These are phyloP conservation scores for Geotrichum siamense DNA, from an alignment of 1,139 yeast species.

Conservation along the genomic window DNA sequence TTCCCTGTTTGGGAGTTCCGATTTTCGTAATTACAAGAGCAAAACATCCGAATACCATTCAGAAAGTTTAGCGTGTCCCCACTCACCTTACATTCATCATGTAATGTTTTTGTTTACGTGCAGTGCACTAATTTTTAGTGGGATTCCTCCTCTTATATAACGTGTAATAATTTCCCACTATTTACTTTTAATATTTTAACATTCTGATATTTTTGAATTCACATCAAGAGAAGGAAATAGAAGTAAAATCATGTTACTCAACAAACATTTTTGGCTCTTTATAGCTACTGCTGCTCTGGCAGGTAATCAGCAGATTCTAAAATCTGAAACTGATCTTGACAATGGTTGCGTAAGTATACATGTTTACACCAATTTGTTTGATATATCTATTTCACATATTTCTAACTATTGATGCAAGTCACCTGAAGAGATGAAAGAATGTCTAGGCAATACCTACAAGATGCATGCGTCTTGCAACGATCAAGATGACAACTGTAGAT, in stretches of 20 bases:
- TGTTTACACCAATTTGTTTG: background rate
- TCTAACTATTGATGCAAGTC: background rate
- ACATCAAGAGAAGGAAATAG: background rate
- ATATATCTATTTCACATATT: background rate
- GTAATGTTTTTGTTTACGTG: too few species aligned
- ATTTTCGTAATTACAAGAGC: too few species aligned
- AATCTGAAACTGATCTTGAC: background rate
- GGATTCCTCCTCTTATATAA: too few species aligned
- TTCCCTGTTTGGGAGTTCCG: too few species aligned
- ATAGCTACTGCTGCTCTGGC: slow-evolving; percentile 5
- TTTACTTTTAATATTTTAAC: too few species aligned
- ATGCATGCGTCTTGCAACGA: slow-evolving; percentile 20
- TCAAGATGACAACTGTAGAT: slow-evolving; percentile 23
- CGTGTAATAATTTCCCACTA: too few species aligned
- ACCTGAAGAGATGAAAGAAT: background rate
- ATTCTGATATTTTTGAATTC: too few species aligned
- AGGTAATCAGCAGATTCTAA: background rate
- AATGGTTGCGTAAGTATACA: slow-evolving; percentile 1
- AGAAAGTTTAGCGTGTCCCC: too few species aligned
- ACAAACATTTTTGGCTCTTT: background rate
- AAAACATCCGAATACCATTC: too few species aligned
- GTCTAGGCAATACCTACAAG: slow-evolving; percentile 10
- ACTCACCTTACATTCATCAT: too few species aligned
- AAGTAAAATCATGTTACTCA: slow-evolving; percentile 2
- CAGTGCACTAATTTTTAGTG: too few species aligned